Base-by-base conservation (phyloP, 305 asterid species). In the Salvia sclarea region DNA sequence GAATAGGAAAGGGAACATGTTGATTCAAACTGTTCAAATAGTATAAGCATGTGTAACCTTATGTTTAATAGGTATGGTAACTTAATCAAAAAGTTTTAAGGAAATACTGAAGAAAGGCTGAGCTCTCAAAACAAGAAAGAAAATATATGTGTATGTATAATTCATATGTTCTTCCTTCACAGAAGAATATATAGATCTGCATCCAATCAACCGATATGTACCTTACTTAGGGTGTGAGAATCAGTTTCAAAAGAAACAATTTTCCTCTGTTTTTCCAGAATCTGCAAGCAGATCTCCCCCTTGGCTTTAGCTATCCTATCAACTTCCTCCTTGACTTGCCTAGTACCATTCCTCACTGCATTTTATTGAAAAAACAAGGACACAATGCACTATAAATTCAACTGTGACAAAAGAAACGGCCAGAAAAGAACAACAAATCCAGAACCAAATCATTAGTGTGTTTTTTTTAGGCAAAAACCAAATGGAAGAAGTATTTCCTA, bases 161-260 rank as follows among this genome's bases (percentile, higher is more conserved):
- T 44, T 66, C 47, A 43, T 10, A 31, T 64, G 11, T 54, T 45
- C 38, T 25, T 73, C 57, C 44, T 63, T 50, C 44, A 30, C 37
- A 28, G 50, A 28, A 17, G 14, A 44, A 44, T 28, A 43, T 30
- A 41, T 13, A 62, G 66, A 61, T 47, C 22, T 30, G 48, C 44
- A 61, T 33, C 54, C 53, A n/a, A 68, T 71, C 35, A 66, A 59
- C 41, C 41, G 30, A 69, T 38, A 72, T 17, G 44, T 66, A 88
- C 98, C 91, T 87, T 91, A 66, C 69, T 80, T 68, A 87, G 88
- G n/a, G 85, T 84, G 79, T 80, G 75, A 48, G 86, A 81, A 68
- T 90, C 95, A 63, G 83, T 75, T 73, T 78, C 95, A 60, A 83
- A 22, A 31, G 83, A 79, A 68, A 83, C 74, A 37, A 82, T 66